Evolutionary conservation across 768 basidiomycete species (phyloP), one percentile per base, ranked within the genome.

Genomic region (Russula olivacea): DNA sequence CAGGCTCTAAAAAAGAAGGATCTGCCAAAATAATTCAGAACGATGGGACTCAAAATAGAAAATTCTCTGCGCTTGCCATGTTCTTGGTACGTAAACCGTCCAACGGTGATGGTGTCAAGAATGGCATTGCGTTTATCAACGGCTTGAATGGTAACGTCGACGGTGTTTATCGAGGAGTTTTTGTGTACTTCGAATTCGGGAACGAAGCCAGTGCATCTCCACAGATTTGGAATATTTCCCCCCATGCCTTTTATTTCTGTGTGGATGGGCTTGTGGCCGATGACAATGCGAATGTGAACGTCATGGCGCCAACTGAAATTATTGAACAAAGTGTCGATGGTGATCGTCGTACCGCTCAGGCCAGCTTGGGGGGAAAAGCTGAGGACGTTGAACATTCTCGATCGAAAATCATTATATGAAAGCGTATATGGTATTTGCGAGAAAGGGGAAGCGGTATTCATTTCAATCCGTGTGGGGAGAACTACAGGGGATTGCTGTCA

Each of bases 251-350:
- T 77, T 32, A 93, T 87, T 14, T 80, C 80, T 0, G 91, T 93
- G 38, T 78, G 77, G 28, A 93, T 79, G 3, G 89, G 82, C 65
- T 81, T 84, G 63, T 78, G 73, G 34, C 87, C 91, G 66, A 93
- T 78, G 68, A 92, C 83, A 66, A 93, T 83, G 56, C 91, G 84
- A 25, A 92, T 81, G 63, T 80, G 84, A 41, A 88, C 79, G 59
- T 73, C 74, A 7, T 79, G 73, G 59, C 83, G 81, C 11, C 80
- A 76, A 34, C 74, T 74, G 15, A 76, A 54, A 64, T 78, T 78
- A 67, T 76, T 77, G 73, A 88, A 86, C 67, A 83, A 80, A 59
- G 86, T 81, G 67, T 81, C 79, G 66, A 88, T 84, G 40, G 82
- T 78, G 70, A 93, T 81, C 55, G 80, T 83, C 0, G 82, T 79